phyloP scores from a whole-genome alignment of 305 asterid genomes.

The Fraxinus xanthoxyloides region DNA sequence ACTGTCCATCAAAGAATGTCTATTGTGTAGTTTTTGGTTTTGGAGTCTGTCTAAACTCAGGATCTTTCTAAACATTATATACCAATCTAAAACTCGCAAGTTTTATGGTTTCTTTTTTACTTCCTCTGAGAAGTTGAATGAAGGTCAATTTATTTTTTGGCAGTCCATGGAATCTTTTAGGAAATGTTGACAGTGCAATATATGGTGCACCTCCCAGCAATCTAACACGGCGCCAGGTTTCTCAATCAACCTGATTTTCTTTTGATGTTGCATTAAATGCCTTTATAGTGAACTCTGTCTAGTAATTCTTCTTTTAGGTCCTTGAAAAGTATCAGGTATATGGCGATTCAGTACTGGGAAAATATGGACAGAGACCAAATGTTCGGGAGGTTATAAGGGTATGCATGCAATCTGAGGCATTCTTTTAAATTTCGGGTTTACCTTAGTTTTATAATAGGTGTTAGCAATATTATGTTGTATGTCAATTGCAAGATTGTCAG shows the following conservation, averaged over 20 bases:
- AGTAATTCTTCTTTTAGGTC: conserved; percentile 46
- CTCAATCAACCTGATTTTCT: conserved; percentile 8
- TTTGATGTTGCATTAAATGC: conserved; percentile 4
- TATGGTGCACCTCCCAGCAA: conserved; percentile 67
- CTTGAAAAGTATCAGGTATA: conserved; percentile 76
- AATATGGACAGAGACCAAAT: conserved; percentile 60
- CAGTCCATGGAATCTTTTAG: conserved; percentile 89
- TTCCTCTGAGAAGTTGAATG: conserved; percentile 21
- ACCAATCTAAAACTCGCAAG: neutral
- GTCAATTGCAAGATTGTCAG: neutral
- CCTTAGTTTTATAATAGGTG: neutral
- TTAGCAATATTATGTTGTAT: neutral
- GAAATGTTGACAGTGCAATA: conserved; percentile 73
- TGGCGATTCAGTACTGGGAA: conserved; percentile 64
- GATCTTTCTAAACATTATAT: neutral
- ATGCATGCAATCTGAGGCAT: conserved; percentile 8
- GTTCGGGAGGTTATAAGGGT: conserved; percentile 76
- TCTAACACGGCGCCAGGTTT: conserved; percentile 83
- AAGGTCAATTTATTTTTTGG: conserved; percentile 25
- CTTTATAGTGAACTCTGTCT: conserved; percentile 5
- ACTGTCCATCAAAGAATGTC: neutral
- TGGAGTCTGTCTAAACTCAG: neutral
- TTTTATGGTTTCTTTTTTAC: conserved; percentile 11
- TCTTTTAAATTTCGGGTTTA: neutral
- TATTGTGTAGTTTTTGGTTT: neutral